These are phyloP conservation scores for Tylopilus intermedius DNA, from an alignment of 768 basidiomycete species.

Conservation along the genomic window DNA sequence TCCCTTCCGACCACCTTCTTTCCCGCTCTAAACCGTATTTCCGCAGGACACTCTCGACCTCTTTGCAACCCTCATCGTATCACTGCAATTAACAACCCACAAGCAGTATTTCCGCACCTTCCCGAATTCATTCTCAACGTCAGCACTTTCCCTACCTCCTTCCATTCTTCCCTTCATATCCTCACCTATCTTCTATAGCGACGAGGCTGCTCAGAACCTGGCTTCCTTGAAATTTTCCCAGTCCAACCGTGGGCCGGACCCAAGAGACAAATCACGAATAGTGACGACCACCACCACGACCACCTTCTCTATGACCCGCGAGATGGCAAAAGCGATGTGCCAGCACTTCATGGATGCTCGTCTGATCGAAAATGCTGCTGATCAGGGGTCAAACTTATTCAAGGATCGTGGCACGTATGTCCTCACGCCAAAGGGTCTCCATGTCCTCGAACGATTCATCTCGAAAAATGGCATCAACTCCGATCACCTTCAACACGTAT, in stretches of 20 bases:
- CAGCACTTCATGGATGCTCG: constrained; percentile 99
- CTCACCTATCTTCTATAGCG: constrained; percentile 44
- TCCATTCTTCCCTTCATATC: neutral
- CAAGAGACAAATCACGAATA: constrained; percentile 94
- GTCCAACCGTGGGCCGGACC: constrained; percentile 97
- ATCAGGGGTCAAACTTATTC: constrained; percentile 84
- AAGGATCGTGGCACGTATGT: constrained; percentile 96
- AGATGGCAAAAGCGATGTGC: constrained; percentile 99
- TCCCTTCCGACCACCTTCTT: constrained; percentile 16
- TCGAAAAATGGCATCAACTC: constrained; percentile 98
- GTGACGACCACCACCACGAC: constrained; percentile 99
- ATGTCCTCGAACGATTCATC: constrained; percentile 99
- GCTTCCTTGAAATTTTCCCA: constrained; percentile 97
- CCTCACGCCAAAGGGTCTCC: constrained; percentile 95
- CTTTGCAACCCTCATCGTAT: constrained; percentile 94
- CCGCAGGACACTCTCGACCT: constrained; percentile 93
- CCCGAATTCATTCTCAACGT: constrained; percentile 95
- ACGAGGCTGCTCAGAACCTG: constrained; percentile 91
- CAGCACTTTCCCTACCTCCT: constrained; percentile 29
- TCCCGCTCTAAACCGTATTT: neutral
- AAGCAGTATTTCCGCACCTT: constrained; percentile 96
- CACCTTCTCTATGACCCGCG: constrained; percentile 98
- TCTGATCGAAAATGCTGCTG: constrained; percentile 93
- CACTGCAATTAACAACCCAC: constrained; percentile 80
- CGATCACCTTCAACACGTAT: constrained; percentile 86